Percentiles rank a stretch among this genome's conserved stretches.
These are phyloP conservation scores for Moesziomyces sp. DNA, from an alignment of 1,284 basidiomycete genomes.

Conservation along the genomic window DNA sequence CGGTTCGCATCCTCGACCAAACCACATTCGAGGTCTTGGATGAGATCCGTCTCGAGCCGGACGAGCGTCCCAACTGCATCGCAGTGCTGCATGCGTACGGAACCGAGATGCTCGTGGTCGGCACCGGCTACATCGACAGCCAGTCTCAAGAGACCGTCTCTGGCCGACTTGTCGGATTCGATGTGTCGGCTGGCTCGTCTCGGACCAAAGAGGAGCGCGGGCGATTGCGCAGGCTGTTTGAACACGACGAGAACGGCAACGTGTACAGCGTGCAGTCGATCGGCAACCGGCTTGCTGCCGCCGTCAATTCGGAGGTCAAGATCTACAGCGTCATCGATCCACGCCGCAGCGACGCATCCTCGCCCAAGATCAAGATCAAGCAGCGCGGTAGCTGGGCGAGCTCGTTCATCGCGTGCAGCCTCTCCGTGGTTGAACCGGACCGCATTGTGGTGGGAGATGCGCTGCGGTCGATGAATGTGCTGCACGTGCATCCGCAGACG, in stretches of 20 bases:
- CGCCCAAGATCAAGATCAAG: conserved; percentile 23
- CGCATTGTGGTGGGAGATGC: conserved; percentile 63
- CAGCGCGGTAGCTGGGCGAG: conserved; percentile 56
- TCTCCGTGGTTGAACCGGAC: conserved; percentile 37
- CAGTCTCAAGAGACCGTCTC: conserved; percentile 40
- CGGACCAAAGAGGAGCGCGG: conserved; percentile 32
- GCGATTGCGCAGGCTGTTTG: conserved; percentile 34
- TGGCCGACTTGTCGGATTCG: conserved; percentile 53
- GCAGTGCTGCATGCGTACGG: conserved; percentile 21
- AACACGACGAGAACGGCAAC: conserved; percentile 53
- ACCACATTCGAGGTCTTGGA: conserved; percentile 26
- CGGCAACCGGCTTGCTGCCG: conserved; percentile 44
- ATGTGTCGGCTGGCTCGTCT: conserved; percentile 23
- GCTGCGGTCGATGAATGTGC: conserved; percentile 61
- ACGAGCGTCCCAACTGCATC: conserved; percentile 61
- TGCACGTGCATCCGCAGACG: conserved; percentile 40
- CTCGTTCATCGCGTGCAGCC: conserved; percentile 61
- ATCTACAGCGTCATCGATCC: conserved; percentile 35
- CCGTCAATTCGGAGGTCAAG: conserved; percentile 62
- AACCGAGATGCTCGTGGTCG: conserved; percentile 48
- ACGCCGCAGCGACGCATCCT: conserved; percentile 7
- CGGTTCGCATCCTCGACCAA: conserved; percentile 28
- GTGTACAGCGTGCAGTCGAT: conserved; percentile 54
- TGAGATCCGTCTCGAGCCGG: conserved; percentile 38
- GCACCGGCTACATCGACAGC: conserved; percentile 50